Evolutionary conservation across 1,139 yeast species (phyloP).

Genomic region (Magnusiomyces paraingens): DNA sequence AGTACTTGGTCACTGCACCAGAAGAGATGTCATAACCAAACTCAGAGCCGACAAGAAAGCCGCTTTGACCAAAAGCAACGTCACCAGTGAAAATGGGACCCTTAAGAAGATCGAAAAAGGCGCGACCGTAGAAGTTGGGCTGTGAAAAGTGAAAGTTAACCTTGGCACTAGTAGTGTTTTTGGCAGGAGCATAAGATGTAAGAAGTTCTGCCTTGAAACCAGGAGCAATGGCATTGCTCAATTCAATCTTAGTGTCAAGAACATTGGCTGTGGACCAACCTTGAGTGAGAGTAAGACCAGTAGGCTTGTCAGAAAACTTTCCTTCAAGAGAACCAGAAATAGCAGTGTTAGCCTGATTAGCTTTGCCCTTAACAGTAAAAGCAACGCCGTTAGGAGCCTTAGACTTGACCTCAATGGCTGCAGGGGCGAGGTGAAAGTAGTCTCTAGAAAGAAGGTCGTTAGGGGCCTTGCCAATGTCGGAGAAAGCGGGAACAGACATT

Average conservation of each 20-base stretch:
- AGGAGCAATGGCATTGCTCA: slow-evolving; percentile 86
- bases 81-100: slow-evolving; percentile 96
- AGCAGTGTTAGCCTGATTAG: slow-evolving; percentile 67
- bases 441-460: slow-evolving; percentile 86
- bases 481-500: slow-evolving; percentile 36
- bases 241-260: slow-evolving; percentile 88
- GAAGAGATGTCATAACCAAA: slow-evolving; percentile 91
- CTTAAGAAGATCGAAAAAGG: slow-evolving; percentile 89
- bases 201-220: slow-evolving; percentile 92
- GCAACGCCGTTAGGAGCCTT: slow-evolving; percentile 95
- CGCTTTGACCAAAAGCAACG: slow-evolving; percentile 90
- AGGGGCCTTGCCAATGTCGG: slow-evolving; percentile 85
- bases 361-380: slow-evolving; percentile 91
- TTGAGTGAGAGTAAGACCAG: slow-evolving; percentile 91
- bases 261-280: slow-evolving; percentile 97
- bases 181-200: slow-evolving; percentile 78
- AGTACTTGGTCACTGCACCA: slow-evolving; percentile 90
- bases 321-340: slow-evolving; percentile 89
- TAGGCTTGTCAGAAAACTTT: slow-evolving; percentile 86
- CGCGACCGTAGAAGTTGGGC: slow-evolving; percentile 90
- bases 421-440: slow-evolving; percentile 87
- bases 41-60: slow-evolving; percentile 96
- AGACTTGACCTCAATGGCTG: slow-evolving; percentile 84
- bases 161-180: slow-evolving; percentile 71
- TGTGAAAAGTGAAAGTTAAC: slow-evolving; percentile 88